Percentiles rank a stretch among this genome's conserved stretches.
Conservation (phyloP, 106 monocot genomes). For the Platanthera zijinensis region DNA sequence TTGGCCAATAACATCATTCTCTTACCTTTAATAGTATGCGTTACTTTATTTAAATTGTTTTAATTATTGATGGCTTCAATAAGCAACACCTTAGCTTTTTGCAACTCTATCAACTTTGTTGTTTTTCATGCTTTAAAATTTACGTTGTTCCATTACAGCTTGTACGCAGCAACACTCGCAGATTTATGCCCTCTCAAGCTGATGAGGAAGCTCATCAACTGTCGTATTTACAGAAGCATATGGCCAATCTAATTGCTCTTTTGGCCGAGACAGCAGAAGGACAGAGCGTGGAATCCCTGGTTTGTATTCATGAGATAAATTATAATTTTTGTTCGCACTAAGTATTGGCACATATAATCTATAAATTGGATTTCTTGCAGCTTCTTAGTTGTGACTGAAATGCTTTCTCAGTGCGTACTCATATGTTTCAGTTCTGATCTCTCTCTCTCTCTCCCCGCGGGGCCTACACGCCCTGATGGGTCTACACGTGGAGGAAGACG, state of each 20-base stretch:
- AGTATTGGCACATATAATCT: background rate
- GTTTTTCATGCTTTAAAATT: background rate
- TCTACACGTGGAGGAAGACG: no score
- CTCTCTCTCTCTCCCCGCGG: background rate
- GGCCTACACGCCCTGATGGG: no score
- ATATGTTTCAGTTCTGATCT: background rate
- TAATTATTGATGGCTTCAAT: background rate
- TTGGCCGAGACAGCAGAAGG: slow-evolving; percentile 65
- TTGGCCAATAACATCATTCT: background rate
- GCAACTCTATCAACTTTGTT: background rate
- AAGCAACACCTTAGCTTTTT: background rate
- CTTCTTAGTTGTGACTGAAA: background rate
- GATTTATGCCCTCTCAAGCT: slow-evolving; percentile 89
- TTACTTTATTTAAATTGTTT: background rate
- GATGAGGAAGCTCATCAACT: slow-evolving; percentile 96
- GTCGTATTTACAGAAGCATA: slow-evolving; percentile 93
- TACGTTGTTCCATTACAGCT: slow-evolving; percentile 42
- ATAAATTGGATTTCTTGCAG: background rate
- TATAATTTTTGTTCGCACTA: background rate
- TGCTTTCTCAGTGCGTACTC: background rate
- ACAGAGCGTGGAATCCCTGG: slow-evolving; percentile 76
- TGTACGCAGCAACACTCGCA: slow-evolving; percentile 85
- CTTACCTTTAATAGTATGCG: background rate
- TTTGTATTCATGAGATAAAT: slow-evolving; percentile 21
- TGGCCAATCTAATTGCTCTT: slow-evolving; percentile 64